Percentiles rank a stretch among this genome's conserved stretches.
These are phyloP conservation scores for Ceratobasidium papillatum DNA, from an alignment of 1,284 basidiomycete species.

Conservation along the genomic window DNA sequence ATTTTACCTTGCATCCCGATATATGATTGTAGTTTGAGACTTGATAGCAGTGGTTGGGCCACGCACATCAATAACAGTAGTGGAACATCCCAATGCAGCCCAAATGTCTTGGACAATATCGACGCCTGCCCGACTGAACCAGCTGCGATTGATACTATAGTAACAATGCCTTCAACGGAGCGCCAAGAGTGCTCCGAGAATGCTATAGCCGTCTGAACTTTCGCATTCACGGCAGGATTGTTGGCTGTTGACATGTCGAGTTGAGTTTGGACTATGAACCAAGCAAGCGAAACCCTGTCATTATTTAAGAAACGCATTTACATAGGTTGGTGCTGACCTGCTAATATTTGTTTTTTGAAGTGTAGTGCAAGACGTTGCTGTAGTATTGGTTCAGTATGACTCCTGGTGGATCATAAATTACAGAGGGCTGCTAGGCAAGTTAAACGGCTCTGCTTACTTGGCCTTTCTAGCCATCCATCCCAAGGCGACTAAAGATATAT, in stretches of 20 bases:
- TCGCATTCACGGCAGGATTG: constrained; percentile 15
- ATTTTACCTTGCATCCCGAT: constrained; percentile 8
- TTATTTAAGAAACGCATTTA: background rate
- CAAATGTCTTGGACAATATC: background rate
- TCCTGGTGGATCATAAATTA: background rate
- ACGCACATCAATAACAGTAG: background rate
- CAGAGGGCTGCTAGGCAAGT: background rate
- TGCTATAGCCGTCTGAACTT: constrained; percentile 14
- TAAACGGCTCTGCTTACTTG: background rate
- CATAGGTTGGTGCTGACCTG: background rate
- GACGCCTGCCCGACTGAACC: background rate
- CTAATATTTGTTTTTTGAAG: constrained; percentile 33
- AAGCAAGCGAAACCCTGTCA: background rate
- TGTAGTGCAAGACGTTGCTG: constrained; percentile 24
- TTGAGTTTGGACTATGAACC: constrained; percentile 17
- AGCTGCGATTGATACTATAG: background rate
- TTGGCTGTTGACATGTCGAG: constrained; percentile 38
- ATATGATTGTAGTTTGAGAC: constrained; percentile 5
- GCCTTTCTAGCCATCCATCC: constrained; percentile 1
- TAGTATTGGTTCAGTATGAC: constrained; percentile 13
- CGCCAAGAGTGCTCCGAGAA: constrained; percentile 1
- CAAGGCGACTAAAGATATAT: background rate
- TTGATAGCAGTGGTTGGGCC: constrained; percentile 6
- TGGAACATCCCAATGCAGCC: constrained; percentile 9
- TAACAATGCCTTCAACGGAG: background rate